Evolutionary conservation across 345 rosid genomes (phyloP).

Genomic region (Theobroma cacao): DNA sequence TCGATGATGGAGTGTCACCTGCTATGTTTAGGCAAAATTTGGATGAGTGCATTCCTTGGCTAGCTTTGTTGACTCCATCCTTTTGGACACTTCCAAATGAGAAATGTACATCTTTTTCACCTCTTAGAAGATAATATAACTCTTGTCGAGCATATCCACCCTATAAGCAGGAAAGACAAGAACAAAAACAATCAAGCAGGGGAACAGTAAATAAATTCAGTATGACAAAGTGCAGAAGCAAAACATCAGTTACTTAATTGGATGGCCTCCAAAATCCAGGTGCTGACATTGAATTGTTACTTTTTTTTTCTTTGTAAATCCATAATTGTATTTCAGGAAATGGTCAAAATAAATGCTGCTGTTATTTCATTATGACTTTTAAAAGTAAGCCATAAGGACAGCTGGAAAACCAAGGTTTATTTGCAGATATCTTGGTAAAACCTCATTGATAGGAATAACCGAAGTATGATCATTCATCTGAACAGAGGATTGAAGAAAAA

Average conservation of each 20-base stretch:
- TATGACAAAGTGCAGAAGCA: neutral
- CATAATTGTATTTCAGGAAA: neutral
- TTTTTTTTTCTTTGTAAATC: too few relatives aligned
- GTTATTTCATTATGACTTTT: too few relatives aligned
- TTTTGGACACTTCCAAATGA: conserved; percentile 73
- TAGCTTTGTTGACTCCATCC: conserved; percentile 64
- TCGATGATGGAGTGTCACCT: conserved; percentile 95
- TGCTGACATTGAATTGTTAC: neutral
- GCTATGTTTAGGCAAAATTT: conserved; percentile 97
- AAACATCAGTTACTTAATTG: neutral
- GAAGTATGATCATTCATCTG: neutral
- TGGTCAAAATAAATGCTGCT: too few relatives aligned
- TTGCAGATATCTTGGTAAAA: too few relatives aligned
- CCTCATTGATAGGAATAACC: too few relatives aligned
- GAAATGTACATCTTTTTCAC: conserved; percentile 85
- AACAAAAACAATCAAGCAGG: neutral
- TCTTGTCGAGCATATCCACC: conserved; percentile 88
- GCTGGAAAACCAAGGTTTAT: too few relatives aligned
- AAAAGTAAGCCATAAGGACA: too few relatives aligned
- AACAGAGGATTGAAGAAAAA: too few relatives aligned
- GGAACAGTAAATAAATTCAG: neutral
- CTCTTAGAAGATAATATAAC: conserved; percentile 65
- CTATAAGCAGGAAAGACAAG: conserved; percentile 32
- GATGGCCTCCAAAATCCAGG: neutral
- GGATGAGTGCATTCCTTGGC: conserved; percentile 76